phyloP scores from a whole-genome alignment of 1,284 basidiomycete species.

The Sporisorium sorghi region DNA sequence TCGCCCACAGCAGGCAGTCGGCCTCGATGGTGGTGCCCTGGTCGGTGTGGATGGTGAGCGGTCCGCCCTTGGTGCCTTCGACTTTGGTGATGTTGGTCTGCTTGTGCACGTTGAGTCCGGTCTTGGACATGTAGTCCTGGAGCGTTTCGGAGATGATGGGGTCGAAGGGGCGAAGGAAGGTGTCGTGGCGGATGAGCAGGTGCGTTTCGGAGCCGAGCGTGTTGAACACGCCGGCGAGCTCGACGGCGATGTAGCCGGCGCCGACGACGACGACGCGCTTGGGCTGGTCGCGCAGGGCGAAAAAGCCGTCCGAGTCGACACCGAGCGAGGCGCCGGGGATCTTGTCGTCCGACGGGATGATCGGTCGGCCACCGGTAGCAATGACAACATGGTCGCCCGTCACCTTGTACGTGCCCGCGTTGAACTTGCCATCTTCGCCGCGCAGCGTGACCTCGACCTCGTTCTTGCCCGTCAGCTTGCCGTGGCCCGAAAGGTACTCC shows the following conservation, averaged over 20 bases:
- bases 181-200: slow-evolving; percentile 87
- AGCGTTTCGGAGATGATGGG: slow-evolving; percentile 85
- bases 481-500: slow-evolving; percentile 86
- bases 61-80: slow-evolving; percentile 72
- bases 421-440: slow-evolving; percentile 72
- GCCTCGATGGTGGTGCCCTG: slow-evolving; percentile 83
- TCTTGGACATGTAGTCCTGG: slow-evolving; percentile 93
- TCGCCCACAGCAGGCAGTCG: slow-evolving; percentile 91
- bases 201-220: slow-evolving; percentile 79
- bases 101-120: slow-evolving; percentile 88
- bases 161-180: slow-evolving; percentile 92
- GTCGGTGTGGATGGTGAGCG: slow-evolving; percentile 65
- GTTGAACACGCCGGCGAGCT: slow-evolving; percentile 71
- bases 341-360: slow-evolving; percentile 80
- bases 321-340: slow-evolving; percentile 91
- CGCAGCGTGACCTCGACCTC: slow-evolving; percentile 64
- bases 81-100: slow-evolving; percentile 81
- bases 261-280: slow-evolving; percentile 93
- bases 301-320: slow-evolving; percentile 95
- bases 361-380: slow-evolving; percentile 87
- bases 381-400: slow-evolving; percentile 71
- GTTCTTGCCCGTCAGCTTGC: slow-evolving; percentile 68
- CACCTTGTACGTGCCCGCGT: slow-evolving; percentile 65
- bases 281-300: slow-evolving; percentile 88
- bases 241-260: slow-evolving; percentile 97